Evolutionary conservation across 371 early-diverging fungal species (phyloP).

Genomic region (Mortierella sp.): DNA sequence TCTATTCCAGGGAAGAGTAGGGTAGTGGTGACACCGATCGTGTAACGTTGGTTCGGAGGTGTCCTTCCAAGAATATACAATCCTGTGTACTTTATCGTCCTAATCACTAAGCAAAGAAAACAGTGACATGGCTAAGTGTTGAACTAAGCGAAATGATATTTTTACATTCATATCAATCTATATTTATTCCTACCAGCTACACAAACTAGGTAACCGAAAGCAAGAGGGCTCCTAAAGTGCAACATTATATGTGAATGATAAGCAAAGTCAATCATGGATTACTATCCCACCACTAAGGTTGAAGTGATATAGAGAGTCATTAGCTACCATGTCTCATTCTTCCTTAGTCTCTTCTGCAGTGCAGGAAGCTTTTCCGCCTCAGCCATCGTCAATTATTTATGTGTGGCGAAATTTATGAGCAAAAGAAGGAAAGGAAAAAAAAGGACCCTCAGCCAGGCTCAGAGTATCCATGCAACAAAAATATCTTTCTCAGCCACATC

Average conservation of each 20-base stretch:
- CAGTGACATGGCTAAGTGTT: too few relatives aligned
- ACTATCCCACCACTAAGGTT: background rate
- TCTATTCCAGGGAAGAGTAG: constrained; percentile 30
- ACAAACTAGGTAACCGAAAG: constrained; percentile 14
- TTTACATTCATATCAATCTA: background rate
- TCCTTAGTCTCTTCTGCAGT: constrained; percentile 2
- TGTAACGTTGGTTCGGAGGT: constrained; percentile 19
- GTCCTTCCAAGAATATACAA: constrained; percentile 28
- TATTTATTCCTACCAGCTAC: constrained; percentile 13
- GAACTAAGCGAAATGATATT: too few relatives aligned
- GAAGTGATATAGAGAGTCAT: background rate
- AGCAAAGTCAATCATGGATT: background rate
- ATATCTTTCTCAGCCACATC: too few relatives aligned
- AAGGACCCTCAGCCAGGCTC: background rate
- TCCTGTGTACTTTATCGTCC: constrained; percentile 30
- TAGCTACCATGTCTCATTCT: constrained; percentile 8
- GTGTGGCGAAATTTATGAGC: background rate
- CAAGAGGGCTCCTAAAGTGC: constrained; percentile 13
- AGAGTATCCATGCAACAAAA: too few relatives aligned
- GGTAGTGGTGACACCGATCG: constrained; percentile 18
- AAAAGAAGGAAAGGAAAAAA: background rate
- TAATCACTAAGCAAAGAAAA: background rate
- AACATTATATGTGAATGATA: background rate
- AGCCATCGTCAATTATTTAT: background rate
- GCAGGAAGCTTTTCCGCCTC: background rate